Evolutionary conservation across 805 yeast species (phyloP), one percentile per base, ranked within the genome.

Genomic region (Candida arabinofermentans): DNA sequence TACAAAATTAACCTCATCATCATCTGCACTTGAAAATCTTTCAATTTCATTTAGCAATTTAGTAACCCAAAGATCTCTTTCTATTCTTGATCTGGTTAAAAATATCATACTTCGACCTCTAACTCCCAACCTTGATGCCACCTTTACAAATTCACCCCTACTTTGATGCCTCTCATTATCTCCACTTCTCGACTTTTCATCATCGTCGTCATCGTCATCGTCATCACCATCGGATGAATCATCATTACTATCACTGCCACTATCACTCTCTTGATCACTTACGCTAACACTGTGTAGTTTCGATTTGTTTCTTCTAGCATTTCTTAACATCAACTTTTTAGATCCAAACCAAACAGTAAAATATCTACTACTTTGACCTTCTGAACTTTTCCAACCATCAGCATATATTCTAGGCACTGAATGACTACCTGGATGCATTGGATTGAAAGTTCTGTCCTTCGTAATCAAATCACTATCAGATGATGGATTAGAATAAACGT

Each of bases 341-440:
- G 72, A 71, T 0, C 89, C 91, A 61, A 81, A 77, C 96, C 96
- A 89, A 2, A 91, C 51, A 0, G 93, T 86, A 54, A 91, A 89
- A 48, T 93, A 79, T 37, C 96, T 68, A 22, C 77, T 64, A n/a
- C 71, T 51, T 49, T 86, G 93, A 36, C 81, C 85, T 53, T 91
- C 98, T 8, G 78, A 69, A 2, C 95, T 83, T 48, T 71, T 75
- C 88, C 95, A 84, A 0, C 96, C 96, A 61, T 89, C 95, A 2
- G 73, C 64, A 55, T 85, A 89, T 0, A 83, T 67, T 27, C 95
- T 66, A 0, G 97, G 96, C 24, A 84, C 57, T 0, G 81, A 64
- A 36, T 73, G 71, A 4, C 69, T 71, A 0, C 83, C 86, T 0
- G 85, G 83, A 42, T 72, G 62, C 17, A 62, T 57, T 3, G 66